Evolutionary conservation across 2,329 filamentous ascomycete species (phyloP).

Genomic region (Aureobasidium melanogenum): DNA sequence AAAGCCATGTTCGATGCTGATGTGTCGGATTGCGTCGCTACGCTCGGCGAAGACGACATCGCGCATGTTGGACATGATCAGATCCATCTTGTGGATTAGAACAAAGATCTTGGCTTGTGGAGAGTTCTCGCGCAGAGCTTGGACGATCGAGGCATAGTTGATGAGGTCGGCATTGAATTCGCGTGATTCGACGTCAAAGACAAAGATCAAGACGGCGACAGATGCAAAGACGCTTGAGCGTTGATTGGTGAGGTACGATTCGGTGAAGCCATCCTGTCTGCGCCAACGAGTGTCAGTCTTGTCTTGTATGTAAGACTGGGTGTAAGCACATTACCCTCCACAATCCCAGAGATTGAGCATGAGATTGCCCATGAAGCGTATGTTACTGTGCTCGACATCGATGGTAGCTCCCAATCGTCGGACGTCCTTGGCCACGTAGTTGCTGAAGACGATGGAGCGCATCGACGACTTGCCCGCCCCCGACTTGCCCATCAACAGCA

Average conservation of each 20-base stretch:
- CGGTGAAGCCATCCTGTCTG: conserved; percentile 95
- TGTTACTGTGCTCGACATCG: conserved; percentile 95
- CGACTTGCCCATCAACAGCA: conserved; percentile 70
- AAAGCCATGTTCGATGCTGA: conserved; percentile 54
- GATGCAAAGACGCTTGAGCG: conserved; percentile 94
- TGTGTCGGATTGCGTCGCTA: conserved; percentile 64
- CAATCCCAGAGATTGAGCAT: conserved; percentile 98
- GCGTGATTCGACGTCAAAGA: conserved; percentile 95
- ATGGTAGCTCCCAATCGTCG: conserved; percentile 89
- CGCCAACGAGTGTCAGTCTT: background rate
- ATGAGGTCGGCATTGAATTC: conserved; percentile 89
- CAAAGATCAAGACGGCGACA: conserved; percentile 95
- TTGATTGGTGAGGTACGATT: conserved; percentile 94
- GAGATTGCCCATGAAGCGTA: conserved; percentile 96
- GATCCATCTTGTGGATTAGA: conserved; percentile 97
- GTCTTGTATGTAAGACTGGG: no score
- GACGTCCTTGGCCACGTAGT: conserved; percentile 95
- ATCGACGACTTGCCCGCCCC: conserved; percentile 97
- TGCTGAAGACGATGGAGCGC: conserved; percentile 98
- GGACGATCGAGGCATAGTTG: conserved; percentile 85
- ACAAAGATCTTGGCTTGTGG: conserved; percentile 78
- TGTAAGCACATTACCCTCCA: conserved; percentile 57
- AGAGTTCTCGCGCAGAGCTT: conserved; percentile 79
- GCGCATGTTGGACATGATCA: conserved; percentile 72
- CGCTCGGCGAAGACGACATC: conserved; percentile 79